Conservation (phyloP, 805 yeast genomes). For the Wickerhamomyces mucosus region DNA sequence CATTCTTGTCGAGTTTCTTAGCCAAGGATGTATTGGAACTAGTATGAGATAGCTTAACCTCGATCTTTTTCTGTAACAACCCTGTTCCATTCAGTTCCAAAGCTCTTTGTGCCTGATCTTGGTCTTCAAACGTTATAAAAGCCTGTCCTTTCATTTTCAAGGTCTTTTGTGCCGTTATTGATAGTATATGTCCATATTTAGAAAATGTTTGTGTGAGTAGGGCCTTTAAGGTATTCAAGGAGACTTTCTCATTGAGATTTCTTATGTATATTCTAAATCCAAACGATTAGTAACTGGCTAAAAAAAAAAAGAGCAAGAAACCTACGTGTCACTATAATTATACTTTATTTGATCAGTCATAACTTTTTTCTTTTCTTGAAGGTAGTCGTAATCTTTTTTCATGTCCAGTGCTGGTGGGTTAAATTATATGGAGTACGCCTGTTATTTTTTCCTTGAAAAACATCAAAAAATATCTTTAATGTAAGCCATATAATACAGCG, state of each 20-base stretch:
- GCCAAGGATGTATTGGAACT: constrained; percentile 17
- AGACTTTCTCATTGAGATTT: constrained; percentile 63
- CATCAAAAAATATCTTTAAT: too few species aligned
- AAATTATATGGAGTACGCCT: too few species aligned
- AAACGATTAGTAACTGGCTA: constrained; percentile 3
- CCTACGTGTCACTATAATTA: constrained; percentile 19
- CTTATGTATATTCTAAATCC: constrained; percentile 48
- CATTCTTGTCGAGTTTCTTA: constrained; percentile 5
- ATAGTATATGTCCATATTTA: constrained; percentile 37
- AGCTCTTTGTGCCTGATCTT: constrained; percentile 30
- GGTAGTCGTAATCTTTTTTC: too few species aligned
- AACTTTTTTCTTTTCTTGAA: too few species aligned
- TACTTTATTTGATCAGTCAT: too few species aligned
- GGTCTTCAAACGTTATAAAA: constrained; percentile 46
- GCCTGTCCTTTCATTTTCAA: constrained; percentile 78
- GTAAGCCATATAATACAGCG: too few species aligned
- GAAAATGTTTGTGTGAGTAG: constrained; percentile 33
- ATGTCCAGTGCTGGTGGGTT: too few species aligned
- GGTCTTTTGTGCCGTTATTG: constrained; percentile 48
- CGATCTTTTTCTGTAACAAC: constrained; percentile 15
- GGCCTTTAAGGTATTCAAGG: constrained; percentile 37
- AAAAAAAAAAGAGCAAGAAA: neutral
- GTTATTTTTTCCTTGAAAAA: too few species aligned
- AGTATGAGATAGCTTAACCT: constrained; percentile 17
- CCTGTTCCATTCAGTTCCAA: constrained; percentile 11